Conservation (phyloP, 2,329 filamentous ascomycete species). For the Drechslera avenae region DNA sequence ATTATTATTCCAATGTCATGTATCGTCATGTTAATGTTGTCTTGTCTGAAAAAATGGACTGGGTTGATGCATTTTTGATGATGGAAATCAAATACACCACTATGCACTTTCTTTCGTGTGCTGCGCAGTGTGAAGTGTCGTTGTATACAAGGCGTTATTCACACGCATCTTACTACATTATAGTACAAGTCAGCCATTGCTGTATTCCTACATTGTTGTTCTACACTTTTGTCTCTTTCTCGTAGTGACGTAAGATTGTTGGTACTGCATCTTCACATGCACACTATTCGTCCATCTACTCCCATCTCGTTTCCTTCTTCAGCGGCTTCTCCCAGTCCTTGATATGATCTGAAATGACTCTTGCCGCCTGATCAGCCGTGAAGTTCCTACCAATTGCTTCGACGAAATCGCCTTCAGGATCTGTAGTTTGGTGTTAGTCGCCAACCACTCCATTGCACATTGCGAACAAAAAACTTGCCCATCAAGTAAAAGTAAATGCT, state of each 20-base stretch:
- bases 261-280: background rate
- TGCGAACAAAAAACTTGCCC: conserved; percentile 58
- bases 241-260: background rate
- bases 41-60: too few relatives aligned
- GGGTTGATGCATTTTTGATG: too few relatives aligned
- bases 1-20: too few relatives aligned
- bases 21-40: too few relatives aligned
- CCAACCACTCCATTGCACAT: background rate
- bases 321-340: conserved; percentile 71
- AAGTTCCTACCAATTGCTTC: conserved; percentile 96
- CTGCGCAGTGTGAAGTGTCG: too few relatives aligned
- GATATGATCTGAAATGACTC: conserved; percentile 84
- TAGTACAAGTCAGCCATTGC: conserved; percentile 1
- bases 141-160: background rate
- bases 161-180: background rate
- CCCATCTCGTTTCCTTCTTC: conserved; percentile 51
- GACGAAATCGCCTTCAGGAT: conserved; percentile 96
- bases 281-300: conserved; percentile 7
- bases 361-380: conserved; percentile 82
- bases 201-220: conserved; percentile 6
- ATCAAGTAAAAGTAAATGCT: conserved; percentile 99
- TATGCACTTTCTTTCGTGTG: too few relatives aligned
- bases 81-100: too few relatives aligned
- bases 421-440: conserved; percentile 53
- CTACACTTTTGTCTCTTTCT: background rate